phyloP scores from a whole-genome alignment of 225 moss, liverwort and hornwort species.

The Sphagnum tenellum region DNA sequence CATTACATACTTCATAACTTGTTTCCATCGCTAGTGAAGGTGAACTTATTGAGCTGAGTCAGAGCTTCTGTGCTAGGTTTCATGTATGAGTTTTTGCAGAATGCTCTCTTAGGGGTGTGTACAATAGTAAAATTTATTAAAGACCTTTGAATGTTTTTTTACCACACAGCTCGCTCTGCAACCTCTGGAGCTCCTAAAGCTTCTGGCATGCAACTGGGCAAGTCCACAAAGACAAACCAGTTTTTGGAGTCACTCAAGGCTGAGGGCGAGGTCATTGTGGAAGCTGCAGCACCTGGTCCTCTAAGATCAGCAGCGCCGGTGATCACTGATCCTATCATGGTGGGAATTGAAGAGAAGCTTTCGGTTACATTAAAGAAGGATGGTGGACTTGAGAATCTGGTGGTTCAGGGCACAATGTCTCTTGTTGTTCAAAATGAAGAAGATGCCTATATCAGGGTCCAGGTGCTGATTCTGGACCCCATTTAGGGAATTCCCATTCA shows the following conservation, averaged over 20 bases:
- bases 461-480: conserved; percentile 26
- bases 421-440: conserved; percentile 85
- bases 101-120: not conserved
- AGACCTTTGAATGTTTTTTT: not conserved
- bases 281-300: conserved; percentile 69
- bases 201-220: conserved; percentile 93
- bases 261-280: conserved; percentile 92
- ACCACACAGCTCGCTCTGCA: conserved; percentile 38
- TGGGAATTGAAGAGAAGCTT: conserved; percentile 84
- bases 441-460: conserved; percentile 74
- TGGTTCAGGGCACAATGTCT: conserved; percentile 88
- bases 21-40: too few relatives aligned
- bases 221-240: conserved; percentile 94
- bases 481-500: too few relatives aligned
- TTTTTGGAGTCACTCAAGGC: conserved; percentile 91
- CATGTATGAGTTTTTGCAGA: not conserved
- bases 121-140: too few relatives aligned
- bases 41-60: conserved; percentile 6
- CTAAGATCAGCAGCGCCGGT: conserved; percentile 35
- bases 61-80: not conserved
- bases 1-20: too few relatives aligned
- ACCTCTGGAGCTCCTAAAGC: conserved; percentile 64
- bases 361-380: conserved; percentile 75
- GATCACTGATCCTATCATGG: conserved; percentile 59
- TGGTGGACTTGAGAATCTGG: conserved; percentile 89